These are phyloP conservation scores for Stephania japonica DNA, from an alignment of 164 flowering plant species.

Conservation along the genomic window DNA sequence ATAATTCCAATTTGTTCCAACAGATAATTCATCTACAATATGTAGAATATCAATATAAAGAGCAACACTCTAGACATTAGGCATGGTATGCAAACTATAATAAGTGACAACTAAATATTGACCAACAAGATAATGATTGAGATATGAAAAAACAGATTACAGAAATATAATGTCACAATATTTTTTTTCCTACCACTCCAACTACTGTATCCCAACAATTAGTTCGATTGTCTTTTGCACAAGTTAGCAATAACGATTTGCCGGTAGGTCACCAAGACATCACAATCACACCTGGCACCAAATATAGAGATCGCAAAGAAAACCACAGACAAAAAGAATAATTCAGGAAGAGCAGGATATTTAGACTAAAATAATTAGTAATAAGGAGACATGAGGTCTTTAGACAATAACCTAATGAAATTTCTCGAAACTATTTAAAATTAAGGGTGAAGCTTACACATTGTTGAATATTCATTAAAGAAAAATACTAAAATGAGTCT, in stretches of 20 bases:
- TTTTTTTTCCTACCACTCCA: slow-evolving; percentile 55
- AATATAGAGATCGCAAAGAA: slow-evolving; percentile 2
- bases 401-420: too few species aligned
- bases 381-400: too few species aligned
- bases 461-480: too few species aligned
- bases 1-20: slow-evolving; percentile 85
- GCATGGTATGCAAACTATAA: not conserved
- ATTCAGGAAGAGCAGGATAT: too few species aligned
- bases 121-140: not conserved
- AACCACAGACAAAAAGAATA: too few species aligned
- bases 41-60: slow-evolving; percentile 24
- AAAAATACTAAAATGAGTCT: too few species aligned
- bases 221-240: slow-evolving; percentile 94
- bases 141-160: not conserved
- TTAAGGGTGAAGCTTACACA: too few species aligned
- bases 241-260: slow-evolving; percentile 84
- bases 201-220: slow-evolving; percentile 88
- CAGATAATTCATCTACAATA: slow-evolving; percentile 86
- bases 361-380: too few species aligned
- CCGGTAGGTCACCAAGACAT: slow-evolving; percentile 98
- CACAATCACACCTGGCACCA: slow-evolving; percentile 77
- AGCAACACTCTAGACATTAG: slow-evolving; percentile 4
- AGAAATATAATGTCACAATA: not conserved
- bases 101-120: not conserved
- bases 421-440: too few species aligned